Evolutionary conservation across 2,329 filamentous ascomycete genomes (phyloP).

Genomic region (Fusarium longipes): DNA sequence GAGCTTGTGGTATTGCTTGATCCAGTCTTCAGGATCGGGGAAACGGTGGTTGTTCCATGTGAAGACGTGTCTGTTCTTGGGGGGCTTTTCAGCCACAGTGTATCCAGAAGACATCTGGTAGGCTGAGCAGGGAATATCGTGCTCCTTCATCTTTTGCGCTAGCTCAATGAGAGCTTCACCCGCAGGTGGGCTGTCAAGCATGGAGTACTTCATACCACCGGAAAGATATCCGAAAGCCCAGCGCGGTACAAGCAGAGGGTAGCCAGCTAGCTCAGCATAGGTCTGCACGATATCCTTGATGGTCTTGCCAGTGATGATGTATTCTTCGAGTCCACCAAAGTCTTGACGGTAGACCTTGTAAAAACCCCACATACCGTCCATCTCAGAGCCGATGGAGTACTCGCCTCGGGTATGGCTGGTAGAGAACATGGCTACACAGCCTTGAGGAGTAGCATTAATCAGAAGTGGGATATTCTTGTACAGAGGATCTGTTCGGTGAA

Average conservation of each 20-base stretch:
- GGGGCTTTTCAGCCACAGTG: slow-evolving; percentile 72
- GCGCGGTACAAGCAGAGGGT: slow-evolving; percentile 73
- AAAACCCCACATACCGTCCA: slow-evolving; percentile 80
- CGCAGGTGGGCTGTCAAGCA: slow-evolving; percentile 63
- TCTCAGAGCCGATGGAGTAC: slow-evolving; percentile 76
- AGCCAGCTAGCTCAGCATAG: slow-evolving; percentile 76
- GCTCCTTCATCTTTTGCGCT: slow-evolving; percentile 68
- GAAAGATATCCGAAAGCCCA: slow-evolving; percentile 81
- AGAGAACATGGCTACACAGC: slow-evolving; percentile 75
- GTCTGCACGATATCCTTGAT: slow-evolving; percentile 72
- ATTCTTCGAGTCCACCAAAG: slow-evolving; percentile 77
- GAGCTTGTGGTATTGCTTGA: slow-evolving; percentile 68
- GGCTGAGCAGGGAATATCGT: slow-evolving; percentile 76
- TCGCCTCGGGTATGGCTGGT: slow-evolving; percentile 72
- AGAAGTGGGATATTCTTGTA: slow-evolving; percentile 82
- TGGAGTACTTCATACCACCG: slow-evolving; percentile 68
- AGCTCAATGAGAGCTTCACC: slow-evolving; percentile 71
- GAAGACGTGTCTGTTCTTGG: slow-evolving; percentile 76
- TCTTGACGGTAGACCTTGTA: slow-evolving; percentile 81
- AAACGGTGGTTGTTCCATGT: slow-evolving; percentile 78
- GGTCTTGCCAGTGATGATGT: slow-evolving; percentile 73
- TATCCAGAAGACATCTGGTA: slow-evolving; percentile 81
- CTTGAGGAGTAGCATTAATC: slow-evolving; percentile 73
- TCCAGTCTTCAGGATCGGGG: slow-evolving; percentile 73
- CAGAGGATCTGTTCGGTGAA: slow-evolving; percentile 75